These are phyloP conservation scores for Acanthamoeba lenticulata DNA, from an alignment of 208 protist species.

Conservation along the genomic window DNA sequence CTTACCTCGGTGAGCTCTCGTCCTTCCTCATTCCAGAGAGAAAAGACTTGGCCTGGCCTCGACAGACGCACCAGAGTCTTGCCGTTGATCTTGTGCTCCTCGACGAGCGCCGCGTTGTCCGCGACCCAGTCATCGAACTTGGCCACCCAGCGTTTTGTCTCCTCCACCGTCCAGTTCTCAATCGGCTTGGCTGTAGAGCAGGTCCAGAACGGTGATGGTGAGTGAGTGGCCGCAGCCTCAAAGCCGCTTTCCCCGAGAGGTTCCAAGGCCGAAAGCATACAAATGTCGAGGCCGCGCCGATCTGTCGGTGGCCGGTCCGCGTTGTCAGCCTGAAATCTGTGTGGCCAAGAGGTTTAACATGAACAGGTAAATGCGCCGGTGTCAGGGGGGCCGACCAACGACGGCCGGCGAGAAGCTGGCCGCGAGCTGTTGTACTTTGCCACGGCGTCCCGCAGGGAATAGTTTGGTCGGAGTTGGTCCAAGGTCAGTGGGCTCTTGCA, in stretches of 20 bases:
- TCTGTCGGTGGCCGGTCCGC: neutral
- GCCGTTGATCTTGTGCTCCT: conserved; percentile 37
- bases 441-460: conserved; percentile 4
- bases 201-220: neutral
- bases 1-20: too few relatives aligned
- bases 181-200: conserved; percentile 2
- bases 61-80: neutral
- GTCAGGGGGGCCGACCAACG: too few relatives aligned
- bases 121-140: conserved; percentile 31
- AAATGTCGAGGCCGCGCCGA: neutral
- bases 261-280: neutral
- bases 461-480: conserved; percentile 55
- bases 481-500: neutral
- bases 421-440: neutral
- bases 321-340: neutral
- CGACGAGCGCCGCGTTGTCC: conserved; percentile 48
- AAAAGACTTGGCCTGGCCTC: too few relatives aligned
- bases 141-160: conserved; percentile 24
- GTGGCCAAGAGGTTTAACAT: neutral
- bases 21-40: too few relatives aligned
- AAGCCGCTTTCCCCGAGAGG: too few relatives aligned
- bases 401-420: too few relatives aligned
- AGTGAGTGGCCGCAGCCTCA: neutral
- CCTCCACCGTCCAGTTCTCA: neutral
- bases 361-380: neutral